Conservation (phyloP, 768 basidiomycete species). For the Leccinum arenicola region DNA sequence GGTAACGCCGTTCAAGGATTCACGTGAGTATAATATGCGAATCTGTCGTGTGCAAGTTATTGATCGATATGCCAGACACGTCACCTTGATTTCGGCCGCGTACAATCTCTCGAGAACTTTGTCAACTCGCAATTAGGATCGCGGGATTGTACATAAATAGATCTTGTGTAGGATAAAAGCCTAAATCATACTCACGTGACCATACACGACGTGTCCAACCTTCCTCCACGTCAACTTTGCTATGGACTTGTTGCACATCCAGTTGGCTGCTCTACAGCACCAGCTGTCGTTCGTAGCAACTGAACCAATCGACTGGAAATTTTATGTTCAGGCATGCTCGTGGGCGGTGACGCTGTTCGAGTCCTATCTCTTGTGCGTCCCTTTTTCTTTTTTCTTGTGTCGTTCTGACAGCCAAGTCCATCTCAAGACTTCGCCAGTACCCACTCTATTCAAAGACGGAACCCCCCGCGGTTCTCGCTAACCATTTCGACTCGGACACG, state of each 20-base stretch:
- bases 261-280: conserved; percentile 54
- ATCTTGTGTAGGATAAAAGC: no score
- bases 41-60: not conserved
- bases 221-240: not conserved
- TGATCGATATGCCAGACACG: conserved; percentile 48
- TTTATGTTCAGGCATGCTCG: conserved; percentile 74
- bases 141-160: not conserved
- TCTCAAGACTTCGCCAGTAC: conserved; percentile 69
- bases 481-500: conserved; percentile 63
- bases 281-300: conserved; percentile 69
- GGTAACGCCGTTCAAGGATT: conserved; percentile 91
- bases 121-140: conserved; percentile 10
- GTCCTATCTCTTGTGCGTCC: conserved; percentile 76
- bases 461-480: conserved; percentile 68
- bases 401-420: not conserved
- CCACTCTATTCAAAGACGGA: conserved; percentile 75
- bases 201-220: conserved; percentile 8
- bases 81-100: conserved; percentile 81
- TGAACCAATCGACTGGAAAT: conserved; percentile 77
- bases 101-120: conserved; percentile 76
- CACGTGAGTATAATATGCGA: conserved; percentile 52
- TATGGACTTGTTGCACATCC: conserved; percentile 57
- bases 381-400: not conserved
- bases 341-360: conserved; percentile 84
- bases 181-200: conserved; percentile 12